phyloP scores from a whole-genome alignment of 805 yeast genomes.

The Saturnispora zaruensis region DNA sequence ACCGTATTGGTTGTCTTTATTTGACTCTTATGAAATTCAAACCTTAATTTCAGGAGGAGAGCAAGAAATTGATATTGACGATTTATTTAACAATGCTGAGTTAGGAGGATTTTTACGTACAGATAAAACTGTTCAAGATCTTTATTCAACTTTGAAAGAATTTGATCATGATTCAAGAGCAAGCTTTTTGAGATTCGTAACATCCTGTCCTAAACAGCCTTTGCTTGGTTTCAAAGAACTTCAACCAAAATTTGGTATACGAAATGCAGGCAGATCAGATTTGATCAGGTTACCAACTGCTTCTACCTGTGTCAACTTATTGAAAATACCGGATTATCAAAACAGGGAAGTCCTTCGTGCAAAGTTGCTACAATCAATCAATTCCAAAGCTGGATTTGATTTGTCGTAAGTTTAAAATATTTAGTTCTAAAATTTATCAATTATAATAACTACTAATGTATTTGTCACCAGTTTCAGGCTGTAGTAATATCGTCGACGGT shows the following conservation, averaged over 20 bases:
- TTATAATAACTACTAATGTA: background rate
- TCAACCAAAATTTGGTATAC: slow-evolving; percentile 71
- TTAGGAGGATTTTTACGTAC: slow-evolving; percentile 53
- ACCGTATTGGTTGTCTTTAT: slow-evolving; percentile 73
- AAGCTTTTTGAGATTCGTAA: slow-evolving; percentile 74
- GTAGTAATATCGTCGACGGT: background rate
- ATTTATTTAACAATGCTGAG: slow-evolving; percentile 53
- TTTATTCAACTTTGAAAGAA: slow-evolving; percentile 74
- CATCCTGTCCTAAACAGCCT: slow-evolving; percentile 89
- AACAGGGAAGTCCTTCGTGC: slow-evolving; percentile 46
- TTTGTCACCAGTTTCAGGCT: background rate
- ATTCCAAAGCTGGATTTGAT: slow-evolving; percentile 82
- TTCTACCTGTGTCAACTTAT: slow-evolving; percentile 83
- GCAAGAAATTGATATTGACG: slow-evolving; percentile 59
- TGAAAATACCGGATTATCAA: slow-evolving; percentile 78
- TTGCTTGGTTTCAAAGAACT: slow-evolving; percentile 72
- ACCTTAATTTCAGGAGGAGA: slow-evolving; percentile 76
- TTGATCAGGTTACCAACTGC: slow-evolving; percentile 72
- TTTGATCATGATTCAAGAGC: slow-evolving; percentile 54
- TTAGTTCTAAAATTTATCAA: background rate
- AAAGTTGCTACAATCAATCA: slow-evolving; percentile 71
- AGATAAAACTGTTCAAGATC: slow-evolving; percentile 51
- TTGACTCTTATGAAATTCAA: slow-evolving; percentile 77
- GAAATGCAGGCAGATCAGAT: slow-evolving; percentile 49
- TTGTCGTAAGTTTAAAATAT: slow-evolving; percentile 37